Evolutionary conservation across 2,329 filamentous ascomycete genomes (phyloP), one percentile per base, ranked within the genome.

Genomic region (Botrytis porri): DNA sequence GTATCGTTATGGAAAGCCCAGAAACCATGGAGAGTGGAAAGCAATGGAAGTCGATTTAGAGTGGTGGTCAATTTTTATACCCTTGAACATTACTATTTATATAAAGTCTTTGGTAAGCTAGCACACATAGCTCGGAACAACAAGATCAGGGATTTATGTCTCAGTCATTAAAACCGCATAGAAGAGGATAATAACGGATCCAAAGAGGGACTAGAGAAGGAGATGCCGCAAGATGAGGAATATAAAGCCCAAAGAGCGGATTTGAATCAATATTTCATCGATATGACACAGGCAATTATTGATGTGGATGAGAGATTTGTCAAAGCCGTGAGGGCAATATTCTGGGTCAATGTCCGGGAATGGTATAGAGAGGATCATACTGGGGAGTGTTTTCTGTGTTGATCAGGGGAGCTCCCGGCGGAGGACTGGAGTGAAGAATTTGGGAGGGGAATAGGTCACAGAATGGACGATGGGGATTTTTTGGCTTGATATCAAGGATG

Each of bases 341-440:
- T 22, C 14, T 60, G 16, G 29, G 61, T 74, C 14, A 29, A 73
- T 39, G 43, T 73, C 9, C 22, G 35, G 35, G 64, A 73, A 25
- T 73, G 61, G 39, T 73, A 57, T 45, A 43, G 64, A 41, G 66
- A 73, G 37, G 54, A 75, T 61, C 59, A 54, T 67, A 29, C 72
- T 18, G 75, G 70, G 3, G 59, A 73, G 41, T 74, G 69, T 57
- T 69, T 69, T 61, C n/a, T n/a, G n/a, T n/a, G 29, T 76, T 41
- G 71, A 73, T 59, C 70, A 9, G 29, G 20, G 0, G 3, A 39
- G 2, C 29, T 29, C 10, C 8, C 9, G 39, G 29, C 20, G 9
- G 25, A 32, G 22, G 14, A 1, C 9, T 43, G 25, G 25, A 64
- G 20, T 37, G 32, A 61, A 25, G 20, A 61, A 2, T 14, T 14